These are phyloP conservation scores for Arctium lappa DNA, from an alignment of 129 eudicot genomes.

Conservation along the genomic window DNA sequence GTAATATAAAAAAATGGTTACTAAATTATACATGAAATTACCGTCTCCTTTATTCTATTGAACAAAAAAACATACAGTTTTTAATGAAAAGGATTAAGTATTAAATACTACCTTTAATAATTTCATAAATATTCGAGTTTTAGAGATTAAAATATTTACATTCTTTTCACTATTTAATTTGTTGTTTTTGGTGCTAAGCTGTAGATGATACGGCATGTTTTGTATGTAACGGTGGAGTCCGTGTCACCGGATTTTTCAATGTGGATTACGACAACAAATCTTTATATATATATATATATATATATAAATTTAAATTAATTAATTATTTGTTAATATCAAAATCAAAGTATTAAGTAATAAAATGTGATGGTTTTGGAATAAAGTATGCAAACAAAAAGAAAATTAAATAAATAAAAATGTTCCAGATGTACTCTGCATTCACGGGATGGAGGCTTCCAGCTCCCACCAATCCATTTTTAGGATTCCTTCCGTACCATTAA, in stretches of 20 bases:
- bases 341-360: too few relatives aligned
- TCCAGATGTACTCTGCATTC: slow-evolving; percentile 22
- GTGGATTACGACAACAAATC: background rate
- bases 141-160: background rate
- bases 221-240: slow-evolving; percentile 15
- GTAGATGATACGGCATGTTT: slow-evolving; percentile 24
- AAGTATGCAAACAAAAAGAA: background rate
- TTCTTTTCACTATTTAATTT: background rate
- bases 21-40: too few relatives aligned
- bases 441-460: slow-evolving; percentile 25
- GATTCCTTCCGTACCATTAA: slow-evolving; percentile 29
- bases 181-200: slow-evolving; percentile 9
- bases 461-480: slow-evolving; percentile 15
- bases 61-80: too few relatives aligned
- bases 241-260: slow-evolving; percentile 20
- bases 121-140: too few relatives aligned
- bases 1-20: too few relatives aligned
- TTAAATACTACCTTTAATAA: background rate
- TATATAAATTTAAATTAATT: background rate
- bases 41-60: too few relatives aligned
- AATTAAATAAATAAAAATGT: background rate
- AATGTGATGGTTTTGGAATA: background rate
- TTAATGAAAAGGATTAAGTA: too few relatives aligned
- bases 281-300: background rate
- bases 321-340: background rate